phyloP scores from a whole-genome alignment of 106 monocot genomes.

The Triglochin maritima region DNA sequence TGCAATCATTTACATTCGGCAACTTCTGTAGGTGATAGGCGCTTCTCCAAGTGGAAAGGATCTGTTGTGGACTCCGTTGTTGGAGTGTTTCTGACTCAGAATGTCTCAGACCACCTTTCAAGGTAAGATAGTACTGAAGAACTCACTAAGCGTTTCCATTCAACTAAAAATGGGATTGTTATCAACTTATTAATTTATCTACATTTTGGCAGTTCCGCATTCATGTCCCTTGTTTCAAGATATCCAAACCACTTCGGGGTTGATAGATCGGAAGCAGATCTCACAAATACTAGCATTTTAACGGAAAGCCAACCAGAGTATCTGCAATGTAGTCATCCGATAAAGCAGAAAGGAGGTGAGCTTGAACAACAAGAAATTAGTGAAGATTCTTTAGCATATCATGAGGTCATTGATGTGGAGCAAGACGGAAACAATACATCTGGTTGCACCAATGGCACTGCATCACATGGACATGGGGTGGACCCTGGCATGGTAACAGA shows the following conservation, averaged over 20 bases:
- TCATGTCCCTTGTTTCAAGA: conserved; percentile 76
- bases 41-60: conserved; percentile 28
- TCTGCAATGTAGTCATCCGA: not conserved
- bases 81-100: conserved; percentile 27
- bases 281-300: conserved; percentile 2
- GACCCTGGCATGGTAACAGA: not conserved
- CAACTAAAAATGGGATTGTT: no score
- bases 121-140: conserved; percentile 8
- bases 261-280: not conserved
- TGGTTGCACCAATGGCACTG: not conserved
- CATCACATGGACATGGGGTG: not conserved
- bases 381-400: conserved; percentile 11
- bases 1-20: no score
- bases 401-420: conserved; percentile 6
- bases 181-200: conserved; percentile 2
- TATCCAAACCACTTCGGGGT: conserved; percentile 33
- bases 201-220: conserved; percentile 63
- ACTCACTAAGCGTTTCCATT: not conserved
- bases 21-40: conserved; percentile 15
- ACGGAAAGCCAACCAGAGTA: conserved; percentile 3
- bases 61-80: conserved; percentile 26
- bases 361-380: not conserved
- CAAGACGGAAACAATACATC: conserved; percentile 15
- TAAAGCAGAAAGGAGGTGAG: not conserved
- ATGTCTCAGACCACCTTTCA: conserved; percentile 27